Base-by-base conservation (phyloP, 176 grass and related monocot species). In the Bromus sterilis region DNA sequence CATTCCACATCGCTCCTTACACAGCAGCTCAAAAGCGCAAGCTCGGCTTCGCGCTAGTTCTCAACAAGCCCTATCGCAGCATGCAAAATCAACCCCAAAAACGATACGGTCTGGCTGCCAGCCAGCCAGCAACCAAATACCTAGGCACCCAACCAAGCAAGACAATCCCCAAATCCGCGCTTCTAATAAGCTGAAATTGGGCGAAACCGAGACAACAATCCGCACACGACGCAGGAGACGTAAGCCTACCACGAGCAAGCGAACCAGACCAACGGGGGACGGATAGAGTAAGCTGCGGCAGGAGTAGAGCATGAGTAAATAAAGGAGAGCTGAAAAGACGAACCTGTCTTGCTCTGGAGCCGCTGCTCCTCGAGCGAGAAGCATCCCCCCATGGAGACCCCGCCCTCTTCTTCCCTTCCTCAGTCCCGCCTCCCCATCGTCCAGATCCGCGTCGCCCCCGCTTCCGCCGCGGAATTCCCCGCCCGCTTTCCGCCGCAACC, bases 301-400 rank as follows among this genome's bases (percentile, higher is more conserved):
- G 2, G 46, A 20, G 46, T 49, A 15, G 15, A 18, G 44, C 15
- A 18, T 5, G n/a, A n/a, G n/a, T n/a, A n/a, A n/a, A n/a, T n/a
- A n/a, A 85, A 30, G 25, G 30, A 48, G 15, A 23, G 67, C 42
- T 5, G 61, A 77, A 32, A 81, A 21, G 31, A 57, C 79, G 51
- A 75, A 97, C 94, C 94, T 97, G 85, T 80, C 75, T 78, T 81
- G 30, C 64, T 82, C 68, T 63, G 69, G 81, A 86, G 88, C 88
- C 84, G 80, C 73, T 79, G 91, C 88, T 93, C 94, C 84, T 93
- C 91, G 74, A 89, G 85, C 66, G 94, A 97, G 80, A 97, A 86
- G 91, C 94, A 97, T 23, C 86, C 86, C 61, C 94, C 94, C 94
- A 97, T 97, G 80, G 73, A 87, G 64, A 31, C 62, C 62, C 44